Evolutionary conservation across 495 filamentous ascomycete genomes (phyloP).

Genomic region (Hypomontagnella submonticulosa): DNA sequence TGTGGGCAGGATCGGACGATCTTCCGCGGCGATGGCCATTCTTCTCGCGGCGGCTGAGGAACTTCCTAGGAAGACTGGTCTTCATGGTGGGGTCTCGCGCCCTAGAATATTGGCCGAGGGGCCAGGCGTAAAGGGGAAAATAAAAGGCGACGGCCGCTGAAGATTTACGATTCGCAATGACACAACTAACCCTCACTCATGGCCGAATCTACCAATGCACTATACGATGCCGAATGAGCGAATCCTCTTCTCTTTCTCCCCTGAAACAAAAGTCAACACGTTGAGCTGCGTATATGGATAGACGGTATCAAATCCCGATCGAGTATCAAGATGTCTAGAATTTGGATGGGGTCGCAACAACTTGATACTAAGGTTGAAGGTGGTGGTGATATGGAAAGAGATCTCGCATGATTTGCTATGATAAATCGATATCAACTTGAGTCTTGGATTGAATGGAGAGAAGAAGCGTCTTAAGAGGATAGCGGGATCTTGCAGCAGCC

Average conservation of each 20-base stretch:
- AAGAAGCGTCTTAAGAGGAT: constrained; percentile 11
- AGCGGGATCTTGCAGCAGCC: constrained; percentile 43
- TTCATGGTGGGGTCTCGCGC: constrained; percentile 50
- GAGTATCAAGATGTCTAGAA: constrained; percentile 21
- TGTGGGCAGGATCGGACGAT: constrained; percentile 60
- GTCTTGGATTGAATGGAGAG: neutral
- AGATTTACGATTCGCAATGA: constrained; percentile 31
- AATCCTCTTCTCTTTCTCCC: constrained; percentile 6
- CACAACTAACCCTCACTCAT: constrained; percentile 28
- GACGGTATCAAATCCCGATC: constrained; percentile 4
- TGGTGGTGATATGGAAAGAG: constrained; percentile 37
- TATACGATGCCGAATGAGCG: constrained; percentile 4
- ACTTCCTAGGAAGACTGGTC: constrained; percentile 55
- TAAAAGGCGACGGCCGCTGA: constrained; percentile 23
- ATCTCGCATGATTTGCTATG: constrained; percentile 31
- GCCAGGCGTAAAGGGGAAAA: constrained; percentile 4
- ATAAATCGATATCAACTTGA: constrained; percentile 9
- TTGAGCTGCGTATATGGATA: constrained; percentile 5
- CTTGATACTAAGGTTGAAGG: constrained; percentile 39
- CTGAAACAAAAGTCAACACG: constrained; percentile 1
- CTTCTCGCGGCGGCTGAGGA: constrained; percentile 81
- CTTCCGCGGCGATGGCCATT: constrained; percentile 60
- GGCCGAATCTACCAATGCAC: constrained; percentile 17
- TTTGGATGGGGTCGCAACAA: constrained; percentile 3
- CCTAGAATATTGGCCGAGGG: constrained; percentile 34